Evolutionary conservation across 2,329 filamentous ascomycete species (phyloP).

Genomic region (Aspergillus glaucus): DNA sequence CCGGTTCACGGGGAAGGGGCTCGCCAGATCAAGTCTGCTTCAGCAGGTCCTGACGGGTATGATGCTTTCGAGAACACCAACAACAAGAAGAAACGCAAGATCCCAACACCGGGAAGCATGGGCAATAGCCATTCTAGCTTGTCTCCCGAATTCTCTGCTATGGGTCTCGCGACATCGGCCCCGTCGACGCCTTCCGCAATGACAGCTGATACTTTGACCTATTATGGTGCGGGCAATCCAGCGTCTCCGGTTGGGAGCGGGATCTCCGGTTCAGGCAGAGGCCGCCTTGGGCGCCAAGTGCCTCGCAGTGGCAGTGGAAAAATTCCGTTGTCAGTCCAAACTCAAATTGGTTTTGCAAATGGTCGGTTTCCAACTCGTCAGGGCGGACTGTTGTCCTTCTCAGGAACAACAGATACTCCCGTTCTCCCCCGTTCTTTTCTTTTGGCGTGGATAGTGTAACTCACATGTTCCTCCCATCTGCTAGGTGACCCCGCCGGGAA

Average conservation of each 20-base stretch:
- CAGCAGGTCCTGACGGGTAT: slow-evolving; percentile 76
- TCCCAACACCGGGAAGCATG: slow-evolving; percentile 76
- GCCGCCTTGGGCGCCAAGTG: slow-evolving; percentile 64
- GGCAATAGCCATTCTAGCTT: slow-evolving; percentile 53
- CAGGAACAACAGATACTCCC: slow-evolving; percentile 32
- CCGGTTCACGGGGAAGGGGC: slow-evolving; percentile 20
- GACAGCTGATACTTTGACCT: slow-evolving; percentile 45
- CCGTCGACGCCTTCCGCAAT: slow-evolving; percentile 39
- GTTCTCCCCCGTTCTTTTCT: slow-evolving; percentile 12
- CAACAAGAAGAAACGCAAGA: slow-evolving; percentile 99
- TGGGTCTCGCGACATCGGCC: slow-evolving; percentile 50
- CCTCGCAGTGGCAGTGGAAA: slow-evolving; percentile 49
- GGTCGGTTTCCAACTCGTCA: slow-evolving; percentile 45
- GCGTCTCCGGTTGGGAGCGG: slow-evolving; percentile 57
- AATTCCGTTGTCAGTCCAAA: slow-evolving; percentile 56
- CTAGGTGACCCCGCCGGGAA: slow-evolving; percentile 32
- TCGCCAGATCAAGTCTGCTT: slow-evolving; percentile 50
- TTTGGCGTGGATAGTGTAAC: slow-evolving; percentile 5
- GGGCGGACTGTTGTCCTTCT: slow-evolving; percentile 40
- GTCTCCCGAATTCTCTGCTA: slow-evolving; percentile 58
- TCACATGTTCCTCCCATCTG: slow-evolving; percentile 4
- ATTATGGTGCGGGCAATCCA: slow-evolving; percentile 52
- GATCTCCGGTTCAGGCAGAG: slow-evolving; percentile 78
- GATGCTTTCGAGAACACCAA: slow-evolving; percentile 98
- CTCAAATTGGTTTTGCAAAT: slow-evolving; percentile 50